A percentile compares a stretch with the other conserved stretches of the same genome.
phyloP scores from a whole-genome alignment of 1,139 yeast genomes.

The Taiozyma onychis region DNA sequence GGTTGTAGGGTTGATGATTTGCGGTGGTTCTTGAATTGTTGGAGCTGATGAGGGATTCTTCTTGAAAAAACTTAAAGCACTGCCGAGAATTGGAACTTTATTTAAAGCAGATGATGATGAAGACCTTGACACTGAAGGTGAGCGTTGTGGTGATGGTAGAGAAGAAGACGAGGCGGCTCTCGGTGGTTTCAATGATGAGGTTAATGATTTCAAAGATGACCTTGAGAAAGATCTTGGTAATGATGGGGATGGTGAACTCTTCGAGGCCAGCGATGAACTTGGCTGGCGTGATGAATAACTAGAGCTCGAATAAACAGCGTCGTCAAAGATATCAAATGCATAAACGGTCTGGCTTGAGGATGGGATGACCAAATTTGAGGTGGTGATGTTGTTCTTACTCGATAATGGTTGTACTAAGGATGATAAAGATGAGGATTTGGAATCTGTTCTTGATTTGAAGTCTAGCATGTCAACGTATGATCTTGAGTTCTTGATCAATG shows the following conservation, averaged over 20 bases:
- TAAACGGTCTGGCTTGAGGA: slow-evolving; percentile 34
- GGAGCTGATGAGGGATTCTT: slow-evolving; percentile 10
- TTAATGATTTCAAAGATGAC: not conserved
- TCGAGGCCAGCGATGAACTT: not conserved
- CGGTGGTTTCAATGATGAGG: not conserved
- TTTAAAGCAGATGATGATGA: slow-evolving; percentile 28
- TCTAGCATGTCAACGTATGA: slow-evolving; percentile 13
- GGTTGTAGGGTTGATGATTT: not conserved
- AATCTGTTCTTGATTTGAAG: not conserved
- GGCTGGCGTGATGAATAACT: slow-evolving; percentile 14
- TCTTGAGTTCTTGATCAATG: not conserved
- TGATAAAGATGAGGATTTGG: slow-evolving; percentile 25
- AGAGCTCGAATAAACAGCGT: slow-evolving; percentile 60
- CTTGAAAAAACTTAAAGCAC: slow-evolving; percentile 27
- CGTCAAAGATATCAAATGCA: slow-evolving; percentile 73
- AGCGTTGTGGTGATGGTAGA: slow-evolving; percentile 4
- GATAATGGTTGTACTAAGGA: not conserved
- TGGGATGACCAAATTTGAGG: slow-evolving; percentile 10
- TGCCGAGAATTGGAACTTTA: slow-evolving; percentile 22
- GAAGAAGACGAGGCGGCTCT: slow-evolving; percentile 3
- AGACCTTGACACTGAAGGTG: slow-evolving; percentile 27
- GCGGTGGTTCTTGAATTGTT: slow-evolving; percentile 6
- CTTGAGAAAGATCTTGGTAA: not conserved
- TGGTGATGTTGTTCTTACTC: slow-evolving; percentile 5
- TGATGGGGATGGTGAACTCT: not conserved